Base-by-base conservation (phyloP, 2,329 filamentous ascomycete genomes). In the Trichoderma sp. region DNA sequence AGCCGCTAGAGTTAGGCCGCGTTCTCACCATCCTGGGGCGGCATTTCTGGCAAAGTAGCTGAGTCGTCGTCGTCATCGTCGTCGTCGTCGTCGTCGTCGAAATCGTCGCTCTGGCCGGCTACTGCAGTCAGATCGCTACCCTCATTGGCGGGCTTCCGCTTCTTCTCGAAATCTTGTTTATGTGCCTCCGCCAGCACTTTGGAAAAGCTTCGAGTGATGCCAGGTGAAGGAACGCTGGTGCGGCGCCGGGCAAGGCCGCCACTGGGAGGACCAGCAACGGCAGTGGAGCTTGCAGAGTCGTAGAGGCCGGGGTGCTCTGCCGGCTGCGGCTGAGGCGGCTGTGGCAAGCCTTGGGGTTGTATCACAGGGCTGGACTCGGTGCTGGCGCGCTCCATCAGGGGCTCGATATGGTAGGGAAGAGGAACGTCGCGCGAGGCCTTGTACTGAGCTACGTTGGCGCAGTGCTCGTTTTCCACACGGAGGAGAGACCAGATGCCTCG, bases 401-500 rank as follows among this genome's bases (percentile, higher is more conserved):
- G 79, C 68, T 87, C 83, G 58, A 89, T 81, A 60, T 88, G 85
- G 77, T 97, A 98, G 0, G 95, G 95, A 0, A 98, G 84, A 0
- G 93, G 93, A 0, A 97, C 87, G 75, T 97, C 94, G 68, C 95
- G 87, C 2, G 90, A 93, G 4, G 96, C 96, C 72, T 96, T 94
- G 85, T 96, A 96, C 73, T 93, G 89, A 21, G 89, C 87, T 2
- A 99, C 95, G 74, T 97, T 97, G 67, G 91, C 90, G 80, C 94
- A 97, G 80, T 99, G 96, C 75, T 99, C 96, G 78, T 99, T 99
- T 79, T 99, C 96, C 30, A 99, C 94, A 51, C 96, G 92, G 78
- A 99, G 91, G 4, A 98, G 83, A 0, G 91, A 90, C 96, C 96
- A 99, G 76, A 97, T 88, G 70, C 93, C 94, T 77, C 96, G 85